Conservation (phyloP, 495 filamentous ascomycete genomes). For the Cercophora sp. region DNA sequence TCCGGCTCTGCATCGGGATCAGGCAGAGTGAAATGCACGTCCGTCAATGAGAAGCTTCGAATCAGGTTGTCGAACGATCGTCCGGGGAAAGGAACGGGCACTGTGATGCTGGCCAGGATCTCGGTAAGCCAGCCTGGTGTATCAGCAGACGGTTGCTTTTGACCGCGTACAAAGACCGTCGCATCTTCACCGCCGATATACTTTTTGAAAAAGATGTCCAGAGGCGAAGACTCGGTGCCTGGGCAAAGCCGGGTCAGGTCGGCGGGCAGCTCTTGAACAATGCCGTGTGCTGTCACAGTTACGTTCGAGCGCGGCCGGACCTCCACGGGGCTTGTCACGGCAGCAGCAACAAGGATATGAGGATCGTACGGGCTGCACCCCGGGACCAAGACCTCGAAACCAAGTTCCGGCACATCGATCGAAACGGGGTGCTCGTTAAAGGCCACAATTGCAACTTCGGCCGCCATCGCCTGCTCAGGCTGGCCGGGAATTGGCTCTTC, state of each 20-base stretch:
- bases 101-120: conserved; percentile 72
- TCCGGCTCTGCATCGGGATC: conserved; percentile 70
- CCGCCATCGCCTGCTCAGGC: conserved; percentile 62
- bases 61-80: conserved; percentile 74
- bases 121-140: conserved; percentile 79
- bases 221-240: conserved; percentile 66
- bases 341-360: conserved; percentile 61
- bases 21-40: conserved; percentile 81
- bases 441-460: conserved; percentile 66
- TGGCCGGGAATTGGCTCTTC: conserved; percentile 53
- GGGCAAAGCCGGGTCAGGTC: conserved; percentile 69
- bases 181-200: conserved; percentile 77
- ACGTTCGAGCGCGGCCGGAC: conserved; percentile 63
- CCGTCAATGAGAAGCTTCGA: conserved; percentile 75
- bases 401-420: conserved; percentile 69
- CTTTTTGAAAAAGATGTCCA: conserved; percentile 75
- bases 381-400: conserved; percentile 77
- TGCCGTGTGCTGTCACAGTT: conserved; percentile 60
- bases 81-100: conserved; percentile 81
- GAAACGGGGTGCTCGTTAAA: conserved; percentile 71
- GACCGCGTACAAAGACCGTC: conserved; percentile 76
- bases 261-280: conserved; percentile 67
- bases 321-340: conserved; percentile 60
- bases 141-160: conserved; percentile 55
- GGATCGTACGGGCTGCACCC: conserved; percentile 70